Percentiles rank a stretch among this genome's conserved stretches.
phyloP scores from a whole-genome alignment of 192 early-diverging fungal genomes.

The Martensiomyces pterosporus region DNA sequence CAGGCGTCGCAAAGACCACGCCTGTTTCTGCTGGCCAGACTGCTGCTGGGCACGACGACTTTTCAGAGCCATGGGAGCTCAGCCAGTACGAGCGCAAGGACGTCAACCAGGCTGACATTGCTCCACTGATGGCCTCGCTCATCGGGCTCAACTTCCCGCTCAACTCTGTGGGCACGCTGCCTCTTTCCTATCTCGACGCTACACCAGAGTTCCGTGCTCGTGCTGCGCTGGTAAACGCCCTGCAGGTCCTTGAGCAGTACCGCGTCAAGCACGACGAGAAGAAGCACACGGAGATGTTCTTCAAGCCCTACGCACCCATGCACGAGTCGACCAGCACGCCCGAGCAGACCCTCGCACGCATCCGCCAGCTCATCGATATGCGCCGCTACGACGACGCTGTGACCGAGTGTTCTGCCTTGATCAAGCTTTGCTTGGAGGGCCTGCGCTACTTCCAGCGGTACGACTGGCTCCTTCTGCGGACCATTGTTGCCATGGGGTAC shows the following conservation, averaged over 20 bases:
- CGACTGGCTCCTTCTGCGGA: slow-evolving; percentile 90
- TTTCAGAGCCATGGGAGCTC: slow-evolving; percentile 71
- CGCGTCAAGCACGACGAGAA: slow-evolving; percentile 82
- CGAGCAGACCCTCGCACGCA: slow-evolving; percentile 51
- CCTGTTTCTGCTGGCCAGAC: slow-evolving; percentile 31
- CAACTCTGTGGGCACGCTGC: slow-evolving; percentile 91
- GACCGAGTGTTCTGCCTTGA: slow-evolving; percentile 56
- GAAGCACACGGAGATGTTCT: slow-evolving; percentile 70
- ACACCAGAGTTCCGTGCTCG: slow-evolving; percentile 69
- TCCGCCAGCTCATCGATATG: slow-evolving; percentile 58
- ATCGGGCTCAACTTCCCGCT: slow-evolving; percentile 84
- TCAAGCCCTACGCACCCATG: slow-evolving; percentile 71
- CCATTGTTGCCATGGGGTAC: slow-evolving; percentile 80
- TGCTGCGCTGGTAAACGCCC: slow-evolving; percentile 75
- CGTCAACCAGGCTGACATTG: slow-evolving; percentile 92
- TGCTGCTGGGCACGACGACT: slow-evolving; percentile 68
- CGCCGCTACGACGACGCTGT: slow-evolving; percentile 67
- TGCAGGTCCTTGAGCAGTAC: slow-evolving; percentile 82
- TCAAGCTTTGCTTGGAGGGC: slow-evolving; percentile 70
- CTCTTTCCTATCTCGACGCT: slow-evolving; percentile 71
- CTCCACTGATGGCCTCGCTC: slow-evolving; percentile 88
- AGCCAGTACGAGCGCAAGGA: slow-evolving; percentile 65
- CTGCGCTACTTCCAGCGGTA: slow-evolving; percentile 94
- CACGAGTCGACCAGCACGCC: slow-evolving; percentile 52
- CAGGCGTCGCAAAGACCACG: slow-evolving; percentile 65